Base-by-base conservation (phyloP, 2,329 filamentous ascomycete genomes). In the Madurella mycetomatis region DNA sequence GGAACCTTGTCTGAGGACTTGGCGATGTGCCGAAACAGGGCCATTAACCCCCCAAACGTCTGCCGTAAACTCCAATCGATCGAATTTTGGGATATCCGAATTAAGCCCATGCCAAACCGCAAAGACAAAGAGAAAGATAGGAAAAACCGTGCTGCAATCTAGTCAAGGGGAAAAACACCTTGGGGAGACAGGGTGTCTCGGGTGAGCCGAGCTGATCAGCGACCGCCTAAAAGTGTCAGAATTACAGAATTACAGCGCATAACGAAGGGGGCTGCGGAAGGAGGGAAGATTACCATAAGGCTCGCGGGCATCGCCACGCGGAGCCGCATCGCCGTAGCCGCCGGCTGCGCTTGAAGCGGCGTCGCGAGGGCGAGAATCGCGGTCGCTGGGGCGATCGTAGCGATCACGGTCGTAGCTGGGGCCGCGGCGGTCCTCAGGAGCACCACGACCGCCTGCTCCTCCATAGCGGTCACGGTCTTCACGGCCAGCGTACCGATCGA, bases 401-500 rank as follows among this genome's bases (percentile, higher is more conserved):
- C 69, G 68, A 53, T 71, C 72, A 53, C 77, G 75, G 57, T 73
- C 70, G 54, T 72, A 70, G 54, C 73, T 69, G 47, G 62, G 67
- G 53, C 76, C 74, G 45, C 75, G 72, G 61, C 66, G 67, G 55
- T 70, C 67, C 47, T 71, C 70, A 48, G 70, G 65, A 49, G 75
- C 73, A 59, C 75, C 72, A 60, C 70, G 66, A 43, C 72, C 70
- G 62, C 81, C 78, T 57, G 79, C 75, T 59, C 80, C 79, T 59
- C 80, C 79, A 63, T 83, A 81, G 62, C 85, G 83, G 54, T 85
- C 80, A 43, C 68, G 65, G 12, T 68, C 66, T 16, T 62, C 66
- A 44, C 67, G 65, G 15, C 66, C 76, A 58, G 81, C 79, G 62
- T 83, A 81, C 61, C 85, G 84, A 56, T 86, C 80, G 70, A 66